Percentiles rank a stretch among this genome's conserved stretches.
phyloP scores from a whole-genome alignment of 306 rosid species.

The Elaeagnus macrophylla region DNA sequence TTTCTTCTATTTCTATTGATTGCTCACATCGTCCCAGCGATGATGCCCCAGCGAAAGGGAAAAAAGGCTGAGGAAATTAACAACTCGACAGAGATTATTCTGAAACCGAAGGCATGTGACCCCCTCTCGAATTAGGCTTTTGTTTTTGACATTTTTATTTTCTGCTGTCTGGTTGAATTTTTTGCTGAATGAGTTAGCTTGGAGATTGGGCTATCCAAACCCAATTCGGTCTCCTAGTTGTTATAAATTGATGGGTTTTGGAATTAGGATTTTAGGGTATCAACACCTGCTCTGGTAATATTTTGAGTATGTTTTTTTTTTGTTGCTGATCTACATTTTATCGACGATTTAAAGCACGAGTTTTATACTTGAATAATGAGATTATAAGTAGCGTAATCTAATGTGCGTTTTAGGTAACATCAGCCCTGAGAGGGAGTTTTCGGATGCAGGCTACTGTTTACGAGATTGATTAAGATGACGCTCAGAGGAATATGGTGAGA shows the following conservation, averaged over 20 bases:
- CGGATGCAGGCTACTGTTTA: conserved; percentile 32
- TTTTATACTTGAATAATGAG: conserved; percentile 12
- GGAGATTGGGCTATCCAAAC: conserved; percentile 4
- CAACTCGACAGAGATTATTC: conserved; percentile 31
- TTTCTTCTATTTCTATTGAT: conserved; percentile 5
- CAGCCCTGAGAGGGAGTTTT: conserved; percentile 44
- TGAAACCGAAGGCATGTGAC: conserved; percentile 43
- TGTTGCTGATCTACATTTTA: background rate
- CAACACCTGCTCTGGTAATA: background rate
- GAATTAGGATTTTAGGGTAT: conserved; percentile 17
- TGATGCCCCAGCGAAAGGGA: conserved; percentile 25
- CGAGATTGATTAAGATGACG: conserved; percentile 25
- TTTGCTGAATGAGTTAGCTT: background rate
- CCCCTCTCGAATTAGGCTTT: conserved; percentile 32
- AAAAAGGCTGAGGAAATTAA: conserved; percentile 27
- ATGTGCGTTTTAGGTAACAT: conserved; percentile 36
- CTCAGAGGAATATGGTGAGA: conserved; percentile 41
- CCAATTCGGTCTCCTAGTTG: conserved; percentile 27
- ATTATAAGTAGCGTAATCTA: conserved; percentile 32
- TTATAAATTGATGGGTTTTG: conserved; percentile 13
- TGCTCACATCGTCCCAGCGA: conserved; percentile 25
- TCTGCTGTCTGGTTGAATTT: background rate
- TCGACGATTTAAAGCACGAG: background rate
- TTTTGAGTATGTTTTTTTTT: background rate
- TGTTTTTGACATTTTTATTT: conserved; percentile 8